Conservation (phyloP, 129 eudicot species). For the Chrysanthemum seticuspe region DNA sequence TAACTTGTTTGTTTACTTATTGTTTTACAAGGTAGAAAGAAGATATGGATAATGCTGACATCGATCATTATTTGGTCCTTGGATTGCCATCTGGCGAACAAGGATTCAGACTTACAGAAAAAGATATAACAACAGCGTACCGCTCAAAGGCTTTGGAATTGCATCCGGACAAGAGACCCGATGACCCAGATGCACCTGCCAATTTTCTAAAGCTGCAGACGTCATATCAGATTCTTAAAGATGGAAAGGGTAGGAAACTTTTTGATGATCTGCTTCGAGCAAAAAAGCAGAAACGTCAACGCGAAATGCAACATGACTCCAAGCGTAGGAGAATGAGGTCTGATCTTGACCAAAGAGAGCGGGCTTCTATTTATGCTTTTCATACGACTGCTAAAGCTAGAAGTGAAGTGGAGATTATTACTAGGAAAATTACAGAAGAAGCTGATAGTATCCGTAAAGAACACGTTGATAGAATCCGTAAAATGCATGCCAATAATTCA, state of each 20-base stretch:
- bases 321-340: conserved; percentile 42
- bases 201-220: conserved; percentile 61
- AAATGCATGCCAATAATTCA: too few species aligned
- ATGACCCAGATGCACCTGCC: conserved; percentile 68
- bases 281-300: conserved; percentile 50
- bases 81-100: conserved; percentile 87
- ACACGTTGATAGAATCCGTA: too few species aligned
- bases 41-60: conserved; percentile 59
- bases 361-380: too few species aligned
- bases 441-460: too few species aligned
- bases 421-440: too few species aligned
- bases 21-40: conserved; percentile 23
- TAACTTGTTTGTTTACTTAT: background rate
- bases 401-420: too few species aligned
- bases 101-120: conserved; percentile 66
- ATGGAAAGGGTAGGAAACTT: conserved; percentile 67
- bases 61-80: conserved; percentile 58
- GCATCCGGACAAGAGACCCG: conserved; percentile 75
- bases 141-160: conserved; percentile 54
- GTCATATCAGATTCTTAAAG: conserved; percentile 71
- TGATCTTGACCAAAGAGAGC: too few species aligned
- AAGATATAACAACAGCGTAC: conserved; percentile 77
- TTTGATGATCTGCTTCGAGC: conserved; percentile 68
- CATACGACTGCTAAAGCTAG: too few species aligned
- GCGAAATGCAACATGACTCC: conserved; percentile 54